Base-by-base conservation (phyloP, 2,329 filamentous ascomycete genomes). In the Cercospora brassicicola region DNA sequence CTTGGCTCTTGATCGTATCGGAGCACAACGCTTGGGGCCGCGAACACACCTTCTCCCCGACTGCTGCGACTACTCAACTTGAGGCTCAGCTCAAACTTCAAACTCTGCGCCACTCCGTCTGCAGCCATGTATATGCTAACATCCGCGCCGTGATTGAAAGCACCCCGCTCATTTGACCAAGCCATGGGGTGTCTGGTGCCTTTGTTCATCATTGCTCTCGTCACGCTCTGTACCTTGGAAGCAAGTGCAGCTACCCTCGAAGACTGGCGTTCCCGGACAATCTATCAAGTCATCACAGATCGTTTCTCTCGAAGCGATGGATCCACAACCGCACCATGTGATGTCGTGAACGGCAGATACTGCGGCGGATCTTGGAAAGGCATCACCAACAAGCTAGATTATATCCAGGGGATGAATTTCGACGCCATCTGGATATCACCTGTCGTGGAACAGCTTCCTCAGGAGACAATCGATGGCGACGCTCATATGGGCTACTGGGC, bases 401-500 rank as follows among this genome's bases (percentile, higher is more conserved):
- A 83, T 69, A 82, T 82, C 48, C 78, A 81, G 67, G 75, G 74
- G 20, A 76, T 76, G 71, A 80, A 79, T n/a, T 82, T 82, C 61
- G 79, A 80, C 67, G 80, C 80, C 23, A 79, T 84, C 26, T 84
- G 83, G 82, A 84, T 84, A n/a, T 83, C 82, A 1, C 83, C 83
- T 0, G 72, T 83, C 8, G 80, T 73, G 18, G 76, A 79, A 66
- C 81, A 84, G 60, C 73, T 84, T 3, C 74, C 79, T 15, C 78
- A 79, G 18, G 69, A 75, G 11, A 84, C 82, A 2, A 70, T 70
- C 15, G 81, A 82, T 66, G 84, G 82, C 8, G 72, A 78, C 20
- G 79, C 82, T 9, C 85, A 83, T 67, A 81, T 85, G 63, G 84
- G 83, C 6, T 86, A 84, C 74, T 85, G 84, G 84, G 82, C 83